Evolutionary conservation across 1,284 basidiomycete genomes (phyloP), one percentile per base, ranked within the genome.

Genomic region (Leccinum olivaceoglutinosum): DNA sequence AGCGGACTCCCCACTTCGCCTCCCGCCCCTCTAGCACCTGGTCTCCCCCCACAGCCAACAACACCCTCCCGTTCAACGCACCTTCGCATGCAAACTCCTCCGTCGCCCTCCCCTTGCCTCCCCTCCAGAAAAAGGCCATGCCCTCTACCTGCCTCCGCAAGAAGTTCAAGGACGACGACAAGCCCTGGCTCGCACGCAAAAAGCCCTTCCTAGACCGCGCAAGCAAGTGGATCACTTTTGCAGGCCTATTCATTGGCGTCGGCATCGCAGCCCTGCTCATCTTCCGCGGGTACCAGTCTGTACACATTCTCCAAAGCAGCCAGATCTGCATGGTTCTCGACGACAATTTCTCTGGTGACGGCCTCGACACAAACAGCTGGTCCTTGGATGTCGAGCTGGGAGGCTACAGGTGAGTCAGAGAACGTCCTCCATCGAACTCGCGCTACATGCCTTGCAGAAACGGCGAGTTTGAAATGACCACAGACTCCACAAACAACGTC

Each of bases 401-500:
- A 62, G 92, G 92, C 0, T 93, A 85, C 70, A 89, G 89, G 81
- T 86, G 66, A 69, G 84, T 70, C 8, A 29, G 5, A 11, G 18
- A 18, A 68, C 58, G 60, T 44, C 12, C 12, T 49, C 34, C 8
- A 61, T 18, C 34, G 3, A 56, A 44, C 60, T 51, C n/a, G 11
- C 59, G 49, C 58, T 55, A 64, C 63, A 61, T 63, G 21, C 61
- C 62, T 60, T 62, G 5, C 63, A 87, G 85, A 32, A 92, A 90
- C 71, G 85, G 87, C 68, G 84, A 92, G 75, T 94, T 94, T 74
- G 84, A 91, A 71, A 92, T 91, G 89, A 86, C 88, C 2, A 92
- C 90, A 2, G 76, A 78, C 39, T 82, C 81, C 8, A 67, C 73
- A 34, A 83, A 86, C 73, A 93, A 93, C 75, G 82, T 83, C 10